Base-by-base conservation (phyloP, 176 grass and related monocot genomes). In the Rhynchospora tenuis region DNA sequence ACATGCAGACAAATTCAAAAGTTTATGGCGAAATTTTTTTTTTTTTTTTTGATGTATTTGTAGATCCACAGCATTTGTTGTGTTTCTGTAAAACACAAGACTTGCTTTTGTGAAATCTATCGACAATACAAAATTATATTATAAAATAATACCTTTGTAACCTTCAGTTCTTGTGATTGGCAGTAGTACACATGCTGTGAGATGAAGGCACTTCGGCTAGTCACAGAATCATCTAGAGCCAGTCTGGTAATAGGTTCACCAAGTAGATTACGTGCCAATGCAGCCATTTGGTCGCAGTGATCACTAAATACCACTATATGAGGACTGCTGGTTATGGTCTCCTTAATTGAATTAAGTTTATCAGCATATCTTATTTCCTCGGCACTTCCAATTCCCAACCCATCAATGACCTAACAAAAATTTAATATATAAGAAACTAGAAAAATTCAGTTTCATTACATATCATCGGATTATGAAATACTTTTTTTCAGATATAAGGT, bases 391-490 rank as follows among this genome's bases (percentile, higher is more conserved):
- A 93, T 66, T 68, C 84, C 89, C 50, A 98, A 62, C 64, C 91
- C 93, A 58, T 98, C 93, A 88, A 98, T 87, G 6, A 95, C 92
- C 96, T 98, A 75, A 31, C 26, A 62, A 38, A 15, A 28, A 80
- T 71, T 14, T 64, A 83, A 44, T 12, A 52, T 57, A 59, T 16
- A 54, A 24, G n/a, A 23, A 66, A 17, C 10, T 67, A 31, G 27
- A 19, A 38, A 48, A 33, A 82, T 69, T 64, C 0, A 13, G 19
- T 27, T 71, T 5, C 14, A 28, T 75, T 46, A 51, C 17, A 71
- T 55, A 75, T 29, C 61, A 22, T 64, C 48, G 85, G 28, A 56
- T 58, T 59, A 81, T 57, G 0, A 75, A 12, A 45, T 61, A 83
- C 65, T 33, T 29, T 16, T 62, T 9, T 73, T 48, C 3, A 82